Evolutionary conservation across 257 asterid species (phyloP), one percentile per base, ranked within the genome.

Genomic region (Ballota nigra): DNA sequence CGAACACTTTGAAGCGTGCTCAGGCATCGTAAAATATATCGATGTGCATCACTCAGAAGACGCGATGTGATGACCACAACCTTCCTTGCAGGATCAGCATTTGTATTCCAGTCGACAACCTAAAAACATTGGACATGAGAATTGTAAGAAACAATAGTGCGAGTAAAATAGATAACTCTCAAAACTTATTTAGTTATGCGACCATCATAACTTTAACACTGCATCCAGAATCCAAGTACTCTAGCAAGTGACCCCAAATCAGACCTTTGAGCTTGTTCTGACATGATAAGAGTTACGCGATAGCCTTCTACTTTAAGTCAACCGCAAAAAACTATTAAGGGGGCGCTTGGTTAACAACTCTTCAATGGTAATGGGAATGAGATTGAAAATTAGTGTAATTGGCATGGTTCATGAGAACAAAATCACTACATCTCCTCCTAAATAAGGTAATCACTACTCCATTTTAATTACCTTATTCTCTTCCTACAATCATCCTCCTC

Each of bases 21-120:
- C 84, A 92, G 80, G 83, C 97, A 87, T 38, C 96, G 98, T 59
- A 89, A 78, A 78, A 88, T 80, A 82, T 88, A 92, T 63, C 96
- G 88, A 81, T 95, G 98, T 13, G 96, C 97, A 76, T 95, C 99
- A 83, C 94, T 88, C 55, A 95, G 85, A 77, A 92, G 86, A 43
- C 94, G 86, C 7, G 98, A 82, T 23, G 98, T 89, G 75, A 95
- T 77, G 72, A 92, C 78, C 75, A 90, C 93, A 83, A 95, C 81
- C 81, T 86, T 95, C 80, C 76, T 80, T 11, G 80, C 92, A 75
- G 75, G 85, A 63, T 80, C 86, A 71, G 84, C 75, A 69, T 65
- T 79, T 49, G 83, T 79, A 56, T 76, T 81, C 92, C 88, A 82
- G 67, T 78, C 82, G 82, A 78, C 88, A 80, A 80, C 97, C 99